Conservation (phyloP, 257 asterid genomes). For the Coffea eugenioides region DNA sequence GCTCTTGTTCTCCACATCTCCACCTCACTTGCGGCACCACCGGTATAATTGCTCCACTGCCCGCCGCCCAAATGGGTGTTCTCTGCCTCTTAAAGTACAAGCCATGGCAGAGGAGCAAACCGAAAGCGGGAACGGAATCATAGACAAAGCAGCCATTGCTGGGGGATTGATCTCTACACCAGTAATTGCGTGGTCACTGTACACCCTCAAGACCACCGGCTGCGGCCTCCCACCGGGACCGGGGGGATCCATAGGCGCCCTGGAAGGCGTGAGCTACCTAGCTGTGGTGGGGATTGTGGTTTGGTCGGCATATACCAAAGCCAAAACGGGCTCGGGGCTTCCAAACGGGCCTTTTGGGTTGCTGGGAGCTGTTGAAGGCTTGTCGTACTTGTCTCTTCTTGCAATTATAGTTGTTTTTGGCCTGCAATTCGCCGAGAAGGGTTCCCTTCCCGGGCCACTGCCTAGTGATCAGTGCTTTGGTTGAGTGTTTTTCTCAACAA, state of each 20-base stretch:
- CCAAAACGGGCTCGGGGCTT: slow-evolving; percentile 80
- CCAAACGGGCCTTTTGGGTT: slow-evolving; percentile 86
- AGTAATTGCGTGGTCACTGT: slow-evolving; percentile 88
- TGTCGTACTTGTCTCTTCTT: slow-evolving; percentile 65
- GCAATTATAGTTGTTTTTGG: slow-evolving; percentile 72
- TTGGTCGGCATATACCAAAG: slow-evolving; percentile 83
- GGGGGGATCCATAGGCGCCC: slow-evolving; percentile 79
- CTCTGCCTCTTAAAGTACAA: slow-evolving; percentile 14
- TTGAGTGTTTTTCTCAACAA: slow-evolving; percentile 11
- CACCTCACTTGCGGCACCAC: slow-evolving; percentile 4
- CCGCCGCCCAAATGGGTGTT: not conserved
- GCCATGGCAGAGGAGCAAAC: slow-evolving; percentile 60
- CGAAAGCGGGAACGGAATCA: slow-evolving; percentile 29
- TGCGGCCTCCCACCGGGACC: slow-evolving; percentile 98
- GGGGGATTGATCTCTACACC: slow-evolving; percentile 69
- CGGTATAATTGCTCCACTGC: not conserved
- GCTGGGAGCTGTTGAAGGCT: slow-evolving; percentile 90
- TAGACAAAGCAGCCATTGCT: slow-evolving; percentile 43
- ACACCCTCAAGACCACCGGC: slow-evolving; percentile 80
- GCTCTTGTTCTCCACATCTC: slow-evolving; percentile 12
- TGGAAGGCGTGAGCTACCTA: slow-evolving; percentile 90
- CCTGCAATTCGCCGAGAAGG: slow-evolving; percentile 59
- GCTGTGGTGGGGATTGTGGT: slow-evolving; percentile 69
- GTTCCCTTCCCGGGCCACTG: slow-evolving; percentile 86
- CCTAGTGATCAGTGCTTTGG: slow-evolving; percentile 80